Conservation (phyloP, 805 yeast genomes). For the Jamesozyma piceae region DNA sequence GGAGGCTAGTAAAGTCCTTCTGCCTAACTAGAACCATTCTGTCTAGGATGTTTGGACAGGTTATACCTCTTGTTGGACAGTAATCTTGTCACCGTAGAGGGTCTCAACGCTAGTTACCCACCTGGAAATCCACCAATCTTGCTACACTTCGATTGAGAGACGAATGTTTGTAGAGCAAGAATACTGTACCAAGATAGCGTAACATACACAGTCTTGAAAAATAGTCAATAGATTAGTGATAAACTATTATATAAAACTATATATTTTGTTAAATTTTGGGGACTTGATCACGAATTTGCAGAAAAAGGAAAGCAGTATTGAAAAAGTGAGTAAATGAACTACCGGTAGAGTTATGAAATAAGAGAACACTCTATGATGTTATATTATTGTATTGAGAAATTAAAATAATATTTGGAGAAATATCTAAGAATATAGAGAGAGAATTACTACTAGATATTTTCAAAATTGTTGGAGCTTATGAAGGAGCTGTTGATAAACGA, state of each 20-base stretch:
- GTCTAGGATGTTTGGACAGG: too few species aligned
- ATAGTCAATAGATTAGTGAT: neutral
- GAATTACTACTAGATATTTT: too few species aligned
- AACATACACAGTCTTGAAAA: neutral
- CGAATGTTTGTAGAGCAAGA: neutral
- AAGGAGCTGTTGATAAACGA: too few species aligned
- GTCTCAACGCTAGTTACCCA: neutral
- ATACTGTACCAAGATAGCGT: neutral
- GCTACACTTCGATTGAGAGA: neutral
- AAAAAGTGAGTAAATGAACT: constrained; percentile 18
- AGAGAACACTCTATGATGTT: too few species aligned
- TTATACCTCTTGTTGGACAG: too few species aligned
- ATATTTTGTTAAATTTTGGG: neutral
- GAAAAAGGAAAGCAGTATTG: constrained; percentile 14
- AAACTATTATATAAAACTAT: neutral
- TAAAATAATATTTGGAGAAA: too few species aligned
- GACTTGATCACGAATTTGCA: neutral
- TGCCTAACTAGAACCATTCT: too few species aligned
- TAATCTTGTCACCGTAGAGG: too few species aligned
- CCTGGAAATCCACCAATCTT: neutral
- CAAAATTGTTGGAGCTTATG: too few species aligned
- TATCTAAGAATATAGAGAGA: too few species aligned
- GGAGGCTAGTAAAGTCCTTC: too few species aligned
- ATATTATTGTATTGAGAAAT: too few species aligned
- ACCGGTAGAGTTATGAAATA: neutral